Evolutionary conservation across 2,329 filamentous ascomycete species (phyloP), one percentile per base, ranked within the genome.

Genomic region (Fusarium sp.): DNA sequence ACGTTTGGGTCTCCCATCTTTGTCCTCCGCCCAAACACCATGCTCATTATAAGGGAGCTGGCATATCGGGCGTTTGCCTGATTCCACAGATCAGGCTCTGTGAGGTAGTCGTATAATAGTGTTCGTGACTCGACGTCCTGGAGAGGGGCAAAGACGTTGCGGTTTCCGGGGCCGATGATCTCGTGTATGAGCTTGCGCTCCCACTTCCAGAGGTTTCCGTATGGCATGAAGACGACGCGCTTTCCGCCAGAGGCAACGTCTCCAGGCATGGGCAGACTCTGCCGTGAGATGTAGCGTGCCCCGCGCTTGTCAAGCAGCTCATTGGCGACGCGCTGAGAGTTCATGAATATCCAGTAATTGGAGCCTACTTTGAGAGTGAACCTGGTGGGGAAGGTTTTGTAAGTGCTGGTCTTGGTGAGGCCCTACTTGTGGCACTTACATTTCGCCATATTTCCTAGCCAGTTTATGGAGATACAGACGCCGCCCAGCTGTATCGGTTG

Each of bases 71-170:
- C 21, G 0, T 42, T 42, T 9, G 21, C 40, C 13, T 42, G 40
- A 5, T 42, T 42, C 40, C 40, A 42, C 4, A 16, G 21, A 42
- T 23, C 40, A n/a, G 40, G 40, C 13, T 42, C 40, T 16, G 21
- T 42, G 40, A 42, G 40, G 13, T 42, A 42, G 4, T 42, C 40
- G 21, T 42, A 10, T 15, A 42, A 16, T 10, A 42, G 40, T 42
- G 40, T 42, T 23, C 40, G 40, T 23, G 40, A 42, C 60, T 71
- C 64, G 10, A 71, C n/a, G 25, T 71, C 68, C 32, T 71, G 68
- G 37, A 64, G 63, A 18, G 60, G 68, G 3, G 49, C 53, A 25
- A 50, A 67, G 18, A 67, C 46, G 13, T 63, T 62, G 19, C 47
- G 63, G 42, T 61, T 62, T 35, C 57, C 35, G 8, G 57, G 47